Percentiles rank a stretch among this genome's conserved stretches.
Conservation (phyloP, 768 basidiomycete genomes). For the Mycena albidolilacea region DNA sequence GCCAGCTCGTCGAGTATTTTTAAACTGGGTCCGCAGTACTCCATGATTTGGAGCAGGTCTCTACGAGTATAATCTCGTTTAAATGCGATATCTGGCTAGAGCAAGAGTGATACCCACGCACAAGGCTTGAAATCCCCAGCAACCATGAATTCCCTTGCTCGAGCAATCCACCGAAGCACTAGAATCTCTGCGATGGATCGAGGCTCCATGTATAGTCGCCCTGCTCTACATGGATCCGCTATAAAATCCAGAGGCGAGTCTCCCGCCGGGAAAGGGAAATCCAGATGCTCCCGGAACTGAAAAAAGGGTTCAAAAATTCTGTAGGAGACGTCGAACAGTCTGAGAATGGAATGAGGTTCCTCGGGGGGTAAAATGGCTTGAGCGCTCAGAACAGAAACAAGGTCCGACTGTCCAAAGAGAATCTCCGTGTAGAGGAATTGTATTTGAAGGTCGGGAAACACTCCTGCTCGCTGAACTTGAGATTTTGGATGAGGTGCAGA, state of each 20-base stretch:
- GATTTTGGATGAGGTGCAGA: background rate
- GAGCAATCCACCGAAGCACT: slow-evolving; percentile 10
- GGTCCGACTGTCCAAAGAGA: slow-evolving; percentile 6
- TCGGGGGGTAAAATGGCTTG: background rate
- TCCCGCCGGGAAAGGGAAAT: background rate
- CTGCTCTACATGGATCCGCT: slow-evolving; percentile 13
- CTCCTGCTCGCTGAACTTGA: background rate
- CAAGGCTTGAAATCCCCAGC: too few species aligned
- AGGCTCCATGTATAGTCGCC: slow-evolving; percentile 2
- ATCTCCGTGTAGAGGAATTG: background rate
- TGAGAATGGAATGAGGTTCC: background rate
- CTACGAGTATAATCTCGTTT: background rate
- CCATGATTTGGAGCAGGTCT: background rate
- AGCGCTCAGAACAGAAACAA: slow-evolving; percentile 5
- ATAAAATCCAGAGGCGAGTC: background rate
- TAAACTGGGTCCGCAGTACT: background rate
- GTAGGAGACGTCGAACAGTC: slow-evolving; percentile 7
- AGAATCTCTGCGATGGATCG: background rate
- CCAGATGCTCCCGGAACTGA: background rate
- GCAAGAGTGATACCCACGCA: background rate
- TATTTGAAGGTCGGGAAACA: slow-evolving; percentile 10
- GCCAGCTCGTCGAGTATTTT: slow-evolving; percentile 15
- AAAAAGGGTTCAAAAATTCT: slow-evolving; percentile 18
- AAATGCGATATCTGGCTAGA: background rate
- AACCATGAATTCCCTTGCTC: too few species aligned